Base-by-base conservation (phyloP, 495 filamentous ascomycete species). In the Hypoxylon subgilvum region DNA sequence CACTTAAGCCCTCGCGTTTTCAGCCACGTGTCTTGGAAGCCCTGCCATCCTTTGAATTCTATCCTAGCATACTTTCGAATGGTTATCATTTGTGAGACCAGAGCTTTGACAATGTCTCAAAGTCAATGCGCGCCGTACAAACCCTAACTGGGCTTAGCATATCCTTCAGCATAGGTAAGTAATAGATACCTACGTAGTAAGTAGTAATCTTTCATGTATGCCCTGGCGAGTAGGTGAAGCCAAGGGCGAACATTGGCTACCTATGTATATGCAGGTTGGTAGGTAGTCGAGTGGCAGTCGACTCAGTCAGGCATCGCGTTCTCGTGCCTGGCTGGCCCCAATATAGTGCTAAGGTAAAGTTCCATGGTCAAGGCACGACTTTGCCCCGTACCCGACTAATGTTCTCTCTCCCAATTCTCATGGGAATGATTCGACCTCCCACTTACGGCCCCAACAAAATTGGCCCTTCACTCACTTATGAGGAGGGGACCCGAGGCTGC, bases 301-400 rank as follows among this genome's bases (percentile, higher is more conserved):
- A 55, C 23, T 30, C 23, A 53, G 36, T 46, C 9, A 1, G 27
- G 17, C 16, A 10, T 19, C 14, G 38, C 21, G 25, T 35, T 41
- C 31, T 55, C 32, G 52, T 52, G 13, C 46, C 43, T 52, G 52
- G n/a, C 34, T 52, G 52, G n/a, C 34, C 2, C 16, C 17, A 32
- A 12, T 34, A 27, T 12, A 4, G 4, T 34, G 40, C 52, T 47
- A 56, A 28, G 6, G 44, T 19, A n/a, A n/a, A n/a, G n/a, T n/a
- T 23, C 27, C 27, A 30, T 30, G 10, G 31, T n/a, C 34, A 16
- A 27, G 8, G 36, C 36, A 18, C 12, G 3, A 48, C 23, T 2
- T 4, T 22, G 12, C 10, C 40, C 8, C 16, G 14, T 30, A 22
- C 50, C 16, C 39, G 43, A 58, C 31, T 50, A 58, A 50, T 58